phyloP scores from a whole-genome alignment of 2,329 filamentous ascomycete genomes.

The Penicillium sp. region DNA sequence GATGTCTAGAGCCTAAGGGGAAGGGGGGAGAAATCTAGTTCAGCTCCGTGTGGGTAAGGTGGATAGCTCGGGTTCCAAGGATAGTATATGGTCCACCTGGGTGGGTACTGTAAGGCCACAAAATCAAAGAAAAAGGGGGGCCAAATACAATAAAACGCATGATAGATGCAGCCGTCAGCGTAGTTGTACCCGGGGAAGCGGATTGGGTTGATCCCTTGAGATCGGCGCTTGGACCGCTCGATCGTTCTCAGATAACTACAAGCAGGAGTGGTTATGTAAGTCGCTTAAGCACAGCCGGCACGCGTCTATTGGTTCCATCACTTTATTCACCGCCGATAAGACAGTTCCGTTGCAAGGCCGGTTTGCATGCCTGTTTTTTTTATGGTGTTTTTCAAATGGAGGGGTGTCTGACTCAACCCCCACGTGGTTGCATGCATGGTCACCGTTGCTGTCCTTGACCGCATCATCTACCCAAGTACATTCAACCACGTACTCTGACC shows the following conservation, averaged over 20 bases:
- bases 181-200: slow-evolving; percentile 11
- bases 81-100: background rate
- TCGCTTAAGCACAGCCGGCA: background rate
- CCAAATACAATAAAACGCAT: background rate
- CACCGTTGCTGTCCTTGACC: slow-evolving; percentile 4
- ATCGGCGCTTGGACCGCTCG: slow-evolving; percentile 17
- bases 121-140: background rate
- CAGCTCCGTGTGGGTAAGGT: background rate
- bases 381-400: background rate
- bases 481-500: slow-evolving; percentile 2
- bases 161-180: background rate
- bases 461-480: slow-evolving; percentile 9
- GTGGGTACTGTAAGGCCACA: background rate
- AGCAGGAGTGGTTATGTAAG: background rate
- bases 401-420: background rate
- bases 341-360: slow-evolving; percentile 1
- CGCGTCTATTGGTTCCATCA: slow-evolving; percentile 1
- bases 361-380: background rate
- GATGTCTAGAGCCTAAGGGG: slow-evolving; percentile 6
- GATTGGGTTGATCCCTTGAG: slow-evolving; percentile 9
- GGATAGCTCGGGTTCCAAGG: background rate
- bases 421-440: slow-evolving; percentile 18
- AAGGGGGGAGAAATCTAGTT: background rate
- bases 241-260: background rate
- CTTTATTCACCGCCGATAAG: slow-evolving; percentile 15